Base-by-base conservation (phyloP, 345 rosid genomes). In the Odontarrhena argentea region DNA sequence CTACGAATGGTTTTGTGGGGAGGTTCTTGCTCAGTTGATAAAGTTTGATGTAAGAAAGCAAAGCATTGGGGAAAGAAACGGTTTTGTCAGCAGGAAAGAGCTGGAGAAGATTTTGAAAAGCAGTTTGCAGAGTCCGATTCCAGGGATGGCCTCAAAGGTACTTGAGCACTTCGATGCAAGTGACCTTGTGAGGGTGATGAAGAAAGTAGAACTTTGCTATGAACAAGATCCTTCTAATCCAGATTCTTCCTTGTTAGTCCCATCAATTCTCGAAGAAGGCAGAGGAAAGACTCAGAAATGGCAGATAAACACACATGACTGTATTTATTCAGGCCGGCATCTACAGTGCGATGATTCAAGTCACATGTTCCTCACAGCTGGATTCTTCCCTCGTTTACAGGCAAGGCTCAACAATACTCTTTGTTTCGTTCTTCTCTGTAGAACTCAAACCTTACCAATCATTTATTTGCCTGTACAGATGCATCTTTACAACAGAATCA, bases 331-430 rank as follows among this genome's bases (percentile, higher is more conserved):
- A 1, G 96, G 99, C 40, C 78, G 99, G 69, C 97, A 94, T 94
- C 95, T 91, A 25, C 85, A 83, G 71, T 94, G 92, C 38, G 95
- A 94, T 68, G 91, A 94, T 79, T 85, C 95, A 64, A 88, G 91
- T 78, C 95, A 82, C 78, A 82, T 80, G 82, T 94, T 88, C 75
- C 87, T 94, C 74, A 85, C 92, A 9, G 89, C 96, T 36, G 95
- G 95, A 66, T 87, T 84, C 87, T 94, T 94, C 78, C 92, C 96
- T 24, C 95, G 88, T 77, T 77, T 94, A 73, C 99, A 91, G 96
- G 98, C 67, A 77, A 77, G 70, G 22, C 24, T 76, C 34, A 34
- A 28, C 13, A 36, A 14, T 47, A 53, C 13, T 46, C 5, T 65
- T 38, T 55, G 38, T 12, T 43, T 51, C 8, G 54, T 67, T 32